Evolutionary conservation across 2,329 filamentous ascomycete species (phyloP).

Genomic region (Ophiostoma fasciatum): DNA sequence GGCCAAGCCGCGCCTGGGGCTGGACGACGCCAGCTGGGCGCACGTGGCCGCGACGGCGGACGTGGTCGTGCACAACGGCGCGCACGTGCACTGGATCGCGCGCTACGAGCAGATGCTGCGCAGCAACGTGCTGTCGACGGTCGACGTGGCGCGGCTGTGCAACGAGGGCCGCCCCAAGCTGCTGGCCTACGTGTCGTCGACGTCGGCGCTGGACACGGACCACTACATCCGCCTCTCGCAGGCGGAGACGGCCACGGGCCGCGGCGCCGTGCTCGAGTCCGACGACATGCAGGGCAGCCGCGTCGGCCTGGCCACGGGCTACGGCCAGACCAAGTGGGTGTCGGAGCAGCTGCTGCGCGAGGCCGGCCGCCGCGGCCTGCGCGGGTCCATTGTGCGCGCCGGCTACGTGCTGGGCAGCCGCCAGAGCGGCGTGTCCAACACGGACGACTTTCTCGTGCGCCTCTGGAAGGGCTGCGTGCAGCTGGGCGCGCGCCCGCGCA

Average conservation of each 20-base stretch:
- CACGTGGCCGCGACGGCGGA: conserved; percentile 51
- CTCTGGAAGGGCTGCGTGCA: conserved; percentile 82
- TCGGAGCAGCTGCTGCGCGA: conserved; percentile 56
- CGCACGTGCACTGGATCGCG: conserved; percentile 67
- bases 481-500: conserved; percentile 55
- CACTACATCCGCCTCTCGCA: conserved; percentile 65
- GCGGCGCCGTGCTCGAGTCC: conserved; percentile 51
- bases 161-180: conserved; percentile 55
- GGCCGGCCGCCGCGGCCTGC: conserved; percentile 62
- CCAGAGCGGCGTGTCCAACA: conserved; percentile 55
- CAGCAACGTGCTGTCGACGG: conserved; percentile 67
- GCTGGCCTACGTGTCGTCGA: conserved; percentile 72
- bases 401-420: conserved; percentile 74
- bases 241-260: conserved; percentile 42
- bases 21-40: conserved; percentile 53
- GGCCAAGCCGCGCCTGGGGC: conserved; percentile 54
- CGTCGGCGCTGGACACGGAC: conserved; percentile 66
- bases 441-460: conserved; percentile 81
- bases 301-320: conserved; percentile 67
- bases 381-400: conserved; percentile 62
- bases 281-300: conserved; percentile 69
- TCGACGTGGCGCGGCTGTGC: conserved; percentile 64
- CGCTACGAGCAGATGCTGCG: conserved; percentile 57
- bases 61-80: conserved; percentile 69
- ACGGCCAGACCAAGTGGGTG: conserved; percentile 86